Percentiles rank a stretch among this genome's conserved stretches.
These are phyloP conservation scores for Aphanomyces stellatus DNA, from an alignment of 352 stramenopile species.

Conservation along the genomic window DNA sequence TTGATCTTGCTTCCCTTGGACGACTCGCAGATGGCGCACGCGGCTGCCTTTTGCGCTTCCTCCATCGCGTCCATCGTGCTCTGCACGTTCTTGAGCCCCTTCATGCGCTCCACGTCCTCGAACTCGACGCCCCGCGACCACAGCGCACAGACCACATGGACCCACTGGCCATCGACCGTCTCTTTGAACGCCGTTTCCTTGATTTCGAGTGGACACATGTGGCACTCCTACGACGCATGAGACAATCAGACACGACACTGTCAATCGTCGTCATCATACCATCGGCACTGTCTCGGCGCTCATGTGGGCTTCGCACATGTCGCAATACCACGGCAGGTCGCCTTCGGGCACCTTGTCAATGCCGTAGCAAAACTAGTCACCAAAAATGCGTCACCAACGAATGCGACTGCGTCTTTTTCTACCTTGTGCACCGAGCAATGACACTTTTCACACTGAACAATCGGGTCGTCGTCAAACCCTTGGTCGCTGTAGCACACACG, in stretches of 20 bases:
- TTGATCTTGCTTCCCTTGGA: constrained; percentile 69
- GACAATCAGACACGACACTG: neutral
- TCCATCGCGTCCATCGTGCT: constrained; percentile 55
- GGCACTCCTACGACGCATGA: constrained; percentile 40
- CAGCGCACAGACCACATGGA: constrained; percentile 80
- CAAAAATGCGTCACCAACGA: too few relatives aligned
- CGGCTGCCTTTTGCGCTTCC: constrained; percentile 28
- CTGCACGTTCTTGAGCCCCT: constrained; percentile 61
- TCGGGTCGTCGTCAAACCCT: constrained; percentile 78
- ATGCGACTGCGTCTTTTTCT: constrained; percentile 18
- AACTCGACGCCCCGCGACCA: constrained; percentile 83
- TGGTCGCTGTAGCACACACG: constrained; percentile 84
- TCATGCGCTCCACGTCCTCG: constrained; percentile 76
- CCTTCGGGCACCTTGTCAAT: constrained; percentile 72
- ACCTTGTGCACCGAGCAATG: constrained; percentile 80
- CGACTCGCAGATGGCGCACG: constrained; percentile 56
- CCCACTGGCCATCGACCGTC: constrained; percentile 66
- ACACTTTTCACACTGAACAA: constrained; percentile 83
- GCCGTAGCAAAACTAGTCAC: constrained; percentile 74
- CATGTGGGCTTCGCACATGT: constrained; percentile 44
- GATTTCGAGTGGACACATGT: constrained; percentile 66
- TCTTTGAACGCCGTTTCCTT: constrained; percentile 74
- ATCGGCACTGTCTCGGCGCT: constrained; percentile 30
- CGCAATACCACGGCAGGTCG: constrained; percentile 79
- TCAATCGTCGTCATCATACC: constrained; percentile 34